Conservation (phyloP, 2,329 filamentous ascomycete genomes). For the Phaeosphaeriaceae sp. region DNA sequence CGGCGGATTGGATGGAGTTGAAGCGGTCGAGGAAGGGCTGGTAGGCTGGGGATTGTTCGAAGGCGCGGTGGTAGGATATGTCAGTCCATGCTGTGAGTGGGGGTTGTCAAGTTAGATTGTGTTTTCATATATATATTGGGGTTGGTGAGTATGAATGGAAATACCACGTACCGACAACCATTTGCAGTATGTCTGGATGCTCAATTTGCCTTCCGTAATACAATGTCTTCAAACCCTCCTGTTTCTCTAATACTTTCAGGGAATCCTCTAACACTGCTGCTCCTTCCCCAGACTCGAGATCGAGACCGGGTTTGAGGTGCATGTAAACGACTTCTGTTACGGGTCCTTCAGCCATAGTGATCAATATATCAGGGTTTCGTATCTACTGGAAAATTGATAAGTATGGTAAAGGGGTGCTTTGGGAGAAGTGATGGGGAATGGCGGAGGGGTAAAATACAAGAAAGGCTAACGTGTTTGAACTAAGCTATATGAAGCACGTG, state of each 20-base stretch:
- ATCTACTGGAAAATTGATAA: too few relatives aligned
- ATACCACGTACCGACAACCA: slow-evolving; percentile 50
- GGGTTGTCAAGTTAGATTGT: background rate
- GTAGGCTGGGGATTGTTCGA: slow-evolving; percentile 49
- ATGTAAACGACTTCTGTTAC: slow-evolving; percentile 50
- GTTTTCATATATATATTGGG: background rate
- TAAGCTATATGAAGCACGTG: too few relatives aligned
- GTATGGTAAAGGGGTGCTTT: too few relatives aligned
- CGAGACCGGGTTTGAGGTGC: slow-evolving; percentile 44
- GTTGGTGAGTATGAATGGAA: background rate
- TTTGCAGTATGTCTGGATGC: slow-evolving; percentile 42
- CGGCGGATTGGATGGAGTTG: slow-evolving; percentile 30
- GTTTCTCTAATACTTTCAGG: slow-evolving; percentile 42
- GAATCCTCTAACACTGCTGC: slow-evolving; percentile 40
- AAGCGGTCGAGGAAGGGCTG: slow-evolving; percentile 45
- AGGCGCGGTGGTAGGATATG: slow-evolving; percentile 48
- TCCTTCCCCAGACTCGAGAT: slow-evolving; percentile 30
- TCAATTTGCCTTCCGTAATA: slow-evolving; percentile 51
- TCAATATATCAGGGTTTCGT: background rate
- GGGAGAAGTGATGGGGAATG: too few relatives aligned
- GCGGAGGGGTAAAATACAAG: too few relatives aligned
- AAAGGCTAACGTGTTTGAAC: too few relatives aligned
- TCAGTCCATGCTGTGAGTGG: slow-evolving; percentile 52
- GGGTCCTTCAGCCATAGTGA: slow-evolving; percentile 20
- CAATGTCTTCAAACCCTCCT: slow-evolving; percentile 46